Evolutionary conservation across 2,329 filamentous ascomycete genomes (phyloP), one percentile per base, ranked within the genome.

Genomic region (Beauveria australis): DNA sequence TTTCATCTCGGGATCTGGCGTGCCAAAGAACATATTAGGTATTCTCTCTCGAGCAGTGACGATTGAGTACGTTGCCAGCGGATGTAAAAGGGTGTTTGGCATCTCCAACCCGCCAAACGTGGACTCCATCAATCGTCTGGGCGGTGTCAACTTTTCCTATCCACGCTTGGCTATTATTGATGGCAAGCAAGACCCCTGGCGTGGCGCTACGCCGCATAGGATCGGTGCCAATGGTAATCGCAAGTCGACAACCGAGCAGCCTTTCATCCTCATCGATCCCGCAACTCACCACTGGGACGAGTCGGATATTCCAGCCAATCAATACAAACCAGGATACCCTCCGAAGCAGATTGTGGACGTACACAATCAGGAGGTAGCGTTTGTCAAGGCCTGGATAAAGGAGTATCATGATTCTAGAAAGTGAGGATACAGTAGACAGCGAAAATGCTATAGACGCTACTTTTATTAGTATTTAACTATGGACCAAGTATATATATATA

Each of bases 271-370:
- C 48, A 91, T 95, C 48, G 75, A 79, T 2, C 81, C 81, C 16
- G 89, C 84, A 0, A 88, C 92, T 18, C 91, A 95, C 71, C 89
- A 93, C 70, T 93, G 89, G 87, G 88, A 90, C 65, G 86, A 88
- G 73, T 87, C 88, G 63, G 85, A 86, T 1, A 66, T 89, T 18
- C 59, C 54, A 1, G 67, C 66, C 1, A 83, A 86, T 56, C 71
- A 77, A 1, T 87, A 87, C 62, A 78, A 89, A 70, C 87, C 86
- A 0, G 72, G 74, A 0, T 68, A 90, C 30, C 87, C 87, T 1
- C 87, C 87, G 0, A 67, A 73, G 1, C 74, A 84, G 2, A 79
- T 91, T 10, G 76, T 74, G 3, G 77, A 85, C n/a, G 78, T 82
- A 0, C 88, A 92, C 68, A 70, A 74, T 47, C 72, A 81, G 63